Conservation (phyloP, 2,329 filamentous ascomycete genomes). For the Zymoseptoria tritici region DNA sequence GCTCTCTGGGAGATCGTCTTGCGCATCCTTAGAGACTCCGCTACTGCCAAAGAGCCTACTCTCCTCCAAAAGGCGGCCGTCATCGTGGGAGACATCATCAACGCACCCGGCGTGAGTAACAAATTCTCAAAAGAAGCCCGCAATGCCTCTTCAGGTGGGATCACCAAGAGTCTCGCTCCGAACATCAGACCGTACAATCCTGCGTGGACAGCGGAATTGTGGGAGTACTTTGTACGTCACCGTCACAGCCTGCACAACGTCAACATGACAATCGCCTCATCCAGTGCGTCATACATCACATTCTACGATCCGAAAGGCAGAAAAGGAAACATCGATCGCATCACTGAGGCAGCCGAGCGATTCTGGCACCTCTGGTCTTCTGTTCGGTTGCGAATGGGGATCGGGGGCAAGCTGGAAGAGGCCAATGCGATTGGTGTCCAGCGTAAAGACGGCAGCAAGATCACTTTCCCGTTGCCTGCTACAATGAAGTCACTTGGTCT, state of each 20-base stretch:
- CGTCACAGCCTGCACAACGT: background rate
- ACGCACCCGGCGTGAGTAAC: background rate
- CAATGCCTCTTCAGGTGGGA: background rate
- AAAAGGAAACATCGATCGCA: background rate
- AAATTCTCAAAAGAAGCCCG: background rate
- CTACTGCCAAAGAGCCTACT: background rate
- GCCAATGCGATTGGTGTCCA: background rate
- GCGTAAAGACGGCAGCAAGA: background rate
- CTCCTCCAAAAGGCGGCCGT: background rate
- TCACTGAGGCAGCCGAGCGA: background rate
- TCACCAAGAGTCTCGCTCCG: background rate
- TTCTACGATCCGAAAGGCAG: background rate
- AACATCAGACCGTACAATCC: background rate
- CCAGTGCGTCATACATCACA: background rate
- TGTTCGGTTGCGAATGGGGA: background rate
- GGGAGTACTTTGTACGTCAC: background rate
- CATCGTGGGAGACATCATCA: background rate
- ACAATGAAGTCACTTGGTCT: background rate
- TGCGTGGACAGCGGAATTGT: background rate
- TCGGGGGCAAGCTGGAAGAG: background rate
- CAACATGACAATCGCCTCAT: background rate
- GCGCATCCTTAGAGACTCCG: background rate
- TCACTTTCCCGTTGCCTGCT: background rate
- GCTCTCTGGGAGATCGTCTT: conserved; percentile 1
- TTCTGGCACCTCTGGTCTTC: background rate